A percentile compares a stretch with the other conserved stretches of the same genome.
Evolutionary conservation across 495 filamentous ascomycete species (phyloP).

Genomic region (Neurospora sublineolata): DNA sequence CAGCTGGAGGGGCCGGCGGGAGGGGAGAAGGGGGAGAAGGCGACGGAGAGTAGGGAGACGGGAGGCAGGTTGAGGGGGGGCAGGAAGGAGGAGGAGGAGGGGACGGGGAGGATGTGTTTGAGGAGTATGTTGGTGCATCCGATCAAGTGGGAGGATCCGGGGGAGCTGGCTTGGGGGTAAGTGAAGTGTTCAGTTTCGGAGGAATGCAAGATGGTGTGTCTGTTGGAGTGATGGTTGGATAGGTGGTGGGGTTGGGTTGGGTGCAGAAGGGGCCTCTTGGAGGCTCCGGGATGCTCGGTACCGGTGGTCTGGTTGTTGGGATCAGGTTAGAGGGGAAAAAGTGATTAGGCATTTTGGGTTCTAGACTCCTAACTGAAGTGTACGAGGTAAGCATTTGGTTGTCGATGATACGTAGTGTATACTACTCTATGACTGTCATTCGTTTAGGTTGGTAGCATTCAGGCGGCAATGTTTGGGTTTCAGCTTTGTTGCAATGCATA

Average conservation of each 20-base stretch:
- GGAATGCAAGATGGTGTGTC: neutral
- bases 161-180: constrained; percentile 20
- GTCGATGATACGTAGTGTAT: neutral
- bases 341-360: neutral
- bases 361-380: neutral
- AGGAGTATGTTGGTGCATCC: constrained; percentile 86
- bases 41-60: constrained; percentile 51
- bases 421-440: neutral
- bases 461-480: neutral
- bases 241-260: neutral
- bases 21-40: constrained; percentile 41
- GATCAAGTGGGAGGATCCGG: constrained; percentile 55
- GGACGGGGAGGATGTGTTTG: constrained; percentile 75
- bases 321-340: neutral
- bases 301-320: neutral
- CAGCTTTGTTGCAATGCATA: neutral
- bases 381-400: neutral
- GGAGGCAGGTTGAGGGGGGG: constrained; percentile 45
- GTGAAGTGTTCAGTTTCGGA: neutral
- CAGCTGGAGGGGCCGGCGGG: constrained; percentile 35
- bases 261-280: neutral
- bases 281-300: neutral
- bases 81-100: constrained; percentile 51
- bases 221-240: neutral
- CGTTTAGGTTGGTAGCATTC: neutral